Percentiles rank a stretch among this genome's conserved stretches.
These are phyloP conservation scores for Ustilago crameri DNA, from an alignment of 1,284 basidiomycete genomes.

Conservation along the genomic window DNA sequence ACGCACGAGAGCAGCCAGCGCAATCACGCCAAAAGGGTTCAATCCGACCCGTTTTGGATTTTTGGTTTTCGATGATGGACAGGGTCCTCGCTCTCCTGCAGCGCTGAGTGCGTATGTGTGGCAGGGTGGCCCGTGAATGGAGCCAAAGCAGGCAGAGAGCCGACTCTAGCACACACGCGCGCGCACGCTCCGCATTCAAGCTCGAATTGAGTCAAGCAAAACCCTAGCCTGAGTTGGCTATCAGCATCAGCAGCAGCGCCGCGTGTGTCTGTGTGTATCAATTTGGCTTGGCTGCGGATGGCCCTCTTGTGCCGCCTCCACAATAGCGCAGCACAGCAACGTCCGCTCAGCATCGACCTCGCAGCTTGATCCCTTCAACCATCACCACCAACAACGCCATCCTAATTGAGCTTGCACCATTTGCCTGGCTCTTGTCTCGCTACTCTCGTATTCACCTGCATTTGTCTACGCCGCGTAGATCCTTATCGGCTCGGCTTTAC, in stretches of 20 bases:
- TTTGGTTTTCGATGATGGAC: not conserved
- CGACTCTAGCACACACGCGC: too few species aligned
- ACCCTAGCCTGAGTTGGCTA: not conserved
- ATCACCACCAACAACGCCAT: not conserved
- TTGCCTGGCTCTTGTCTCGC: not conserved
- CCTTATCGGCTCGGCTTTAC: not conserved
- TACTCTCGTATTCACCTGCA: not conserved
- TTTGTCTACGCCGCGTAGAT: not conserved
- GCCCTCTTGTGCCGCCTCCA: not conserved
- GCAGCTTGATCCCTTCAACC: not conserved
- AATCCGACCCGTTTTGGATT: not conserved
- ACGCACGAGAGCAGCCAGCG: too few species aligned
- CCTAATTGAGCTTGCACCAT: not conserved
- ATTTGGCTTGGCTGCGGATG: not conserved
- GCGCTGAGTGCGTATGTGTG: not conserved
- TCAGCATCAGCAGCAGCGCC: not conserved
- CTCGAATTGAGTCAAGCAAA: conserved; percentile 4
- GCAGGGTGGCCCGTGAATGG: conserved; percentile 15
- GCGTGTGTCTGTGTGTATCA: not conserved
- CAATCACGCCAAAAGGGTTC: not conserved
- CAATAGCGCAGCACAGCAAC: conserved; percentile 2
- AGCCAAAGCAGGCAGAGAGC: not conserved
- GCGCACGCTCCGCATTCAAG: conserved; percentile 2
- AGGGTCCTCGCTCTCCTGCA: not conserved
- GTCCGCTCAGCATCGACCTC: too few species aligned